phyloP scores from a whole-genome alignment of 2,329 filamentous ascomycete genomes.

The Rhytidhysteron rufulum region DNA sequence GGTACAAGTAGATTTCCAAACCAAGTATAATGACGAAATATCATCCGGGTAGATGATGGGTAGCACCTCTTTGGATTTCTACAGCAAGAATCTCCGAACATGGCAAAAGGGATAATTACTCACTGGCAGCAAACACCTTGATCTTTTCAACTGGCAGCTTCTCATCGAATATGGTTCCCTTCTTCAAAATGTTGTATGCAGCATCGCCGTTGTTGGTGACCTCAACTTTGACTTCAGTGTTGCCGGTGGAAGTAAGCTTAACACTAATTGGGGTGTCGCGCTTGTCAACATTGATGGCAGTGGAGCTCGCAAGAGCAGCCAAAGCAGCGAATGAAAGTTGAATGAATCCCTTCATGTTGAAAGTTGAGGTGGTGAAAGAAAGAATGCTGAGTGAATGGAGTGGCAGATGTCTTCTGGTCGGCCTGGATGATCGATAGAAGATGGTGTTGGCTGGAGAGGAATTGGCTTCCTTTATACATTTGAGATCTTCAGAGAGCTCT shows the following conservation, averaged over 20 bases:
- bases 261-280: constrained; percentile 32
- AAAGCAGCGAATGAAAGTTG: constrained; percentile 1
- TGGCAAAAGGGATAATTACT: too few relatives aligned
- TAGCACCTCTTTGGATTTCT: too few relatives aligned
- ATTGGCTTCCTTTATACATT: background rate
- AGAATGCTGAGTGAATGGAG: background rate
- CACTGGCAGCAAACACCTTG: constrained; percentile 42
- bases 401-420: background rate
- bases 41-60: too few relatives aligned
- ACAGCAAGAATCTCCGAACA: too few relatives aligned
- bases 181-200: constrained; percentile 51
- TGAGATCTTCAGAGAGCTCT: too few relatives aligned
- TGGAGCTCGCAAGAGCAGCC: constrained; percentile 2
- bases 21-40: too few relatives aligned
- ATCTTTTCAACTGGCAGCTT: constrained; percentile 52
- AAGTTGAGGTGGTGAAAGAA: background rate
- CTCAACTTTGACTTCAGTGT: constrained; percentile 52
- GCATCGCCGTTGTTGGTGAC: constrained; percentile 52
- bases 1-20: too few relatives aligned
- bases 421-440: background rate
- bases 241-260: constrained; percentile 47
- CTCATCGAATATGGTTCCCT: constrained; percentile 52
- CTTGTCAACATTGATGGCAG: constrained; percentile 20
- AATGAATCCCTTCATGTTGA: constrained; percentile 1
- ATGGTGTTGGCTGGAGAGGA: background rate